Conservation (phyloP, 441 rosid genomes). For the Cnidoscolus chayamansa region DNA sequence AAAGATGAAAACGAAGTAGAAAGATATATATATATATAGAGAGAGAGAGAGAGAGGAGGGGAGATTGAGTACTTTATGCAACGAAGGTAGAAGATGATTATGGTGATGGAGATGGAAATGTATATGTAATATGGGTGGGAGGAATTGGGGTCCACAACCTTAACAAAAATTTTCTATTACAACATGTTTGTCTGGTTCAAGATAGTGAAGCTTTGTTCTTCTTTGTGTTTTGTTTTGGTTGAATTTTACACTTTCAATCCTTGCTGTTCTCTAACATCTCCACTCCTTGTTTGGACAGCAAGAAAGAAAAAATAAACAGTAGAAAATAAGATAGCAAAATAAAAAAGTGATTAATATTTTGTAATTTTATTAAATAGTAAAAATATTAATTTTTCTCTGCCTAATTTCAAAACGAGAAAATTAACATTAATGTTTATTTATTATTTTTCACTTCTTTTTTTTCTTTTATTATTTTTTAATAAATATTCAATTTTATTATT, state of each 20-base stretch:
- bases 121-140: constrained; percentile 14
- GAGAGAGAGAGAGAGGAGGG: constrained; percentile 5
- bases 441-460: no score
- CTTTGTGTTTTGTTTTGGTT: neutral
- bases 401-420: no score
- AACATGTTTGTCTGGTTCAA: constrained; percentile 25
- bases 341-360: no score
- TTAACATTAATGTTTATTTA: no score
- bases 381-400: no score
- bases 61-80: constrained; percentile 24
- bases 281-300: no score
- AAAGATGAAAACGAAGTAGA: neutral
- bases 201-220: constrained; percentile 8
- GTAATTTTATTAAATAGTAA: no score
- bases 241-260: constrained; percentile 15
- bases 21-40: neutral
- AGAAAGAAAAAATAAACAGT: no score
- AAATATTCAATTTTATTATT: no score
- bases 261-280: neutral
- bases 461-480: no score
- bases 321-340: no score
- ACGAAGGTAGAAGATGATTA: constrained; percentile 23
- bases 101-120: neutral
- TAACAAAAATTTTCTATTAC: neutral
- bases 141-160: constrained; percentile 14